Conservation (phyloP, 2,329 filamentous ascomycete genomes). For the Neophaeococcomyces mojaviensis region DNA sequence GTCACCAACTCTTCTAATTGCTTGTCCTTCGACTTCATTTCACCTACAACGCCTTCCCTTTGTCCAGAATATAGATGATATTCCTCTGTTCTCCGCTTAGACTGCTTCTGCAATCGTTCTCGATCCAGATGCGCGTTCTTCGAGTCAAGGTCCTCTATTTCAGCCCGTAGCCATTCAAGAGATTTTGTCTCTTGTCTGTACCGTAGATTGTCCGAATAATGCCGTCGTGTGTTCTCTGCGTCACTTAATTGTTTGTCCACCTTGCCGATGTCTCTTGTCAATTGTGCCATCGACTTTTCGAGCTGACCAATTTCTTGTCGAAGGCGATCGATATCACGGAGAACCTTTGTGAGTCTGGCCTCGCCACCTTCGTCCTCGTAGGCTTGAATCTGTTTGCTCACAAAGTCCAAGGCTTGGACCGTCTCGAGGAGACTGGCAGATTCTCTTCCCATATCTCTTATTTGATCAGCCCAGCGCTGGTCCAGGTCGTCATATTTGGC, state of each 20-base stretch:
- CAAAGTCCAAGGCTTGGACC: slow-evolving; percentile 66
- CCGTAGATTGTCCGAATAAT: slow-evolving; percentile 79
- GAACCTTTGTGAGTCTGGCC: slow-evolving; percentile 60
- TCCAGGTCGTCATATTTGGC: slow-evolving; percentile 69
- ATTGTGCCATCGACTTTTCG: slow-evolving; percentile 59
- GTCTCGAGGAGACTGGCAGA: slow-evolving; percentile 66
- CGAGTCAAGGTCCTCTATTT: slow-evolving; percentile 67
- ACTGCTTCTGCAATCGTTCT: slow-evolving; percentile 64
- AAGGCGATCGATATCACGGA: slow-evolving; percentile 60
- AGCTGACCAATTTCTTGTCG: slow-evolving; percentile 58
- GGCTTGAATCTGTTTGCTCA: slow-evolving; percentile 68
- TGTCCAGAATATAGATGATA: slow-evolving; percentile 65
- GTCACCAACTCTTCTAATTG: slow-evolving; percentile 64
- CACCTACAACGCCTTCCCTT: slow-evolving; percentile 65
- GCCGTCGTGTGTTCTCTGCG: slow-evolving; percentile 74
- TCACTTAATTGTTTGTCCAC: slow-evolving; percentile 70
- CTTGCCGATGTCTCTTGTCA: slow-evolving; percentile 66
- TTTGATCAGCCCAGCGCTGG: slow-evolving; percentile 61
- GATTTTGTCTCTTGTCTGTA: slow-evolving; percentile 69
- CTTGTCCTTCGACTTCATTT: slow-evolving; percentile 76
- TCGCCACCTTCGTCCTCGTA: slow-evolving; percentile 73
- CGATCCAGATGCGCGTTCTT: slow-evolving; percentile 80
- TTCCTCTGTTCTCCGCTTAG: slow-evolving; percentile 57
- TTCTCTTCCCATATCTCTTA: slow-evolving; percentile 63
- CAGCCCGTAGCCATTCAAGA: slow-evolving; percentile 57